Evolutionary conservation across 2,329 filamentous ascomycete species (phyloP).

Genomic region (Cadophora gregata): DNA sequence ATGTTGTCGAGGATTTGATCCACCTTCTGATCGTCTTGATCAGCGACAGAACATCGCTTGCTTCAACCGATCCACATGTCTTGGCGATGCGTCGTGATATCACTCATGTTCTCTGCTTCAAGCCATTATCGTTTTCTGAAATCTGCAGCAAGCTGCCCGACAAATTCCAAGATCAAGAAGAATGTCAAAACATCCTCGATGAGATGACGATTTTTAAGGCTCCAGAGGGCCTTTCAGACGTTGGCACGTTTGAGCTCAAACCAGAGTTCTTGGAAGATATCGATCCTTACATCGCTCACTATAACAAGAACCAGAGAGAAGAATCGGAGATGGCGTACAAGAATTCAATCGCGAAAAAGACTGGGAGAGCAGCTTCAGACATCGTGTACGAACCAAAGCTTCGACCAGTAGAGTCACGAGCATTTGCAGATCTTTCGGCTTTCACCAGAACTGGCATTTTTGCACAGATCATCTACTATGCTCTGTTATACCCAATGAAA

Average conservation of each 20-base stretch:
- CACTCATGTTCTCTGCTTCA: conserved; percentile 93
- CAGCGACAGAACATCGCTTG: conserved; percentile 83
- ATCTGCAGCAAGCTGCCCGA: conserved; percentile 86
- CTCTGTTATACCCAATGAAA: conserved; percentile 79
- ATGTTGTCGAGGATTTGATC: conserved; percentile 94
- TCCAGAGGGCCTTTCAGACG: conserved; percentile 89
- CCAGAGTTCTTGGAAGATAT: conserved; percentile 84
- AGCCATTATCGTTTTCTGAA: conserved; percentile 93
- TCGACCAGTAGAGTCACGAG: conserved; percentile 74
- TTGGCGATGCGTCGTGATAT: conserved; percentile 86
- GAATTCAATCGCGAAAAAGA: conserved; percentile 85
- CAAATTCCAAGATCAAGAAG: conserved; percentile 85
- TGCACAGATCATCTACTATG: conserved; percentile 87
- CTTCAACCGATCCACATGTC: conserved; percentile 70
- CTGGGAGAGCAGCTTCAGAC: conserved; percentile 78
- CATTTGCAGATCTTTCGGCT: conserved; percentile 75
- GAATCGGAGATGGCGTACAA: conserved; percentile 92
- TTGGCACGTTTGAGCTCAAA: conserved; percentile 92
- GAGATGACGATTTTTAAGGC: conserved; percentile 89
- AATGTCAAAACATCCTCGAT: conserved; percentile 83
- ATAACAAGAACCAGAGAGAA: conserved; percentile 95
- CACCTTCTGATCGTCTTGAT: conserved; percentile 90
- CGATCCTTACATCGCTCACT: conserved; percentile 95
- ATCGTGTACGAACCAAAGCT: conserved; percentile 92
- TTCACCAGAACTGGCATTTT: conserved; percentile 89